These are phyloP conservation scores for Venturia oleaginea DNA, from an alignment of 2,329 filamentous ascomycete genomes.

Conservation along the genomic window DNA sequence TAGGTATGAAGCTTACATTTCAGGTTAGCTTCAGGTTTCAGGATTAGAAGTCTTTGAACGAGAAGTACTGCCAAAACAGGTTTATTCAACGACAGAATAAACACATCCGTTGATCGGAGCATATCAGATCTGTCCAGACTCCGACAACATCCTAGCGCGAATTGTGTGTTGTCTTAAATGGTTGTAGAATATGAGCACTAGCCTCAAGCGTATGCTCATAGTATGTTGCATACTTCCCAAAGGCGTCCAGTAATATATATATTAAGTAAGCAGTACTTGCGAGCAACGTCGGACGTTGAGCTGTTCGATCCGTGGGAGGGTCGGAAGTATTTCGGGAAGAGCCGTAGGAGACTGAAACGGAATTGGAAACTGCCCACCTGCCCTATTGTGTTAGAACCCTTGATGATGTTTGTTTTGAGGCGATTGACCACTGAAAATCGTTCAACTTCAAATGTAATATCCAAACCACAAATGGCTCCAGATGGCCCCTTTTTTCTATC, in stretches of 20 bases:
- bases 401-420: background rate
- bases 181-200: background rate
- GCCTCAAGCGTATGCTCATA: background rate
- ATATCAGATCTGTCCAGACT: too few species aligned
- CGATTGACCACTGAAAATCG: background rate
- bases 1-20: too few species aligned
- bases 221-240: background rate
- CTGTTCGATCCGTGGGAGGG: background rate
- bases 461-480: background rate
- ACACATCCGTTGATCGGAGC: too few species aligned
- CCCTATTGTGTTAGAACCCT: background rate
- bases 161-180: background rate
- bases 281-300: background rate
- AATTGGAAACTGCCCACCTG: background rate
- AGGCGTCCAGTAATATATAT: background rate
- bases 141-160: too few species aligned
- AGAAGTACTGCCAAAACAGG: too few species aligned
- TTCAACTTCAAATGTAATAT: background rate
- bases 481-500: background rate
- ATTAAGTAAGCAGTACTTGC: background rate
- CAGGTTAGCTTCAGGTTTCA: too few species aligned
- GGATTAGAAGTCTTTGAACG: too few species aligned
- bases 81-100: too few species aligned
- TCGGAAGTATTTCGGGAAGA: background rate
- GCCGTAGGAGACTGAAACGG: background rate